Percentiles rank a stretch among this genome's conserved stretches.
These are phyloP conservation scores for Zychaea mexicana DNA, from an alignment of 371 early-diverging fungal species.

Conservation along the genomic window DNA sequence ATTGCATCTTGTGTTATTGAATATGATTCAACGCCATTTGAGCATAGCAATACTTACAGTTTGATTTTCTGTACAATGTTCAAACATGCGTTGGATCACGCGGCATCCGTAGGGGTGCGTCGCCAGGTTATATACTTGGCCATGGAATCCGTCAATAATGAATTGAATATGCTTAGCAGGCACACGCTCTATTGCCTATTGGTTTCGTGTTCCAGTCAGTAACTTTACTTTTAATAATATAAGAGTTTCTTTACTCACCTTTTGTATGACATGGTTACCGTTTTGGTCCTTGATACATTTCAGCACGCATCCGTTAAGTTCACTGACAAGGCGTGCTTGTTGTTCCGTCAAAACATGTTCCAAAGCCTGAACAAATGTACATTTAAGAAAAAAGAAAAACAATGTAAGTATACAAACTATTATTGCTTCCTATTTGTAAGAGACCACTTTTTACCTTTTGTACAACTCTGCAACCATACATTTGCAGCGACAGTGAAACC, in stretches of 20 bases:
- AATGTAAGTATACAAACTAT: too few species aligned
- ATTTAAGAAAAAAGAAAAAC: too few species aligned
- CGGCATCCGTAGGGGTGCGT: constrained; percentile 99
- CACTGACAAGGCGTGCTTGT: constrained; percentile 88
- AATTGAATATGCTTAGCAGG: constrained; percentile 92
- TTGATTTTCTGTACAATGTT: constrained; percentile 92
- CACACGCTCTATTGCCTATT: constrained; percentile 93
- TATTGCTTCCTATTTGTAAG: too few species aligned
- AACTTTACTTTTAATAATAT: not conserved
- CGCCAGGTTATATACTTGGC: constrained; percentile 94
- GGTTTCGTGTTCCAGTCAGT: not conserved
- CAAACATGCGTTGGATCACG: constrained; percentile 99
- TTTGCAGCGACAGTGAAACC: constrained; percentile 93
- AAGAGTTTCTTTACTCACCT: constrained; percentile 48
- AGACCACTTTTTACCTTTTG: constrained; percentile 86
- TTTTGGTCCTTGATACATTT: constrained; percentile 99
- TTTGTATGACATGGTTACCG: constrained; percentile 99
- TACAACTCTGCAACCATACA: constrained; percentile 99
- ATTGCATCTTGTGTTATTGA: too few species aligned
- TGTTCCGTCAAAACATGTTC: constrained; percentile 91
- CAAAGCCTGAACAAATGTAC: constrained; percentile 68
- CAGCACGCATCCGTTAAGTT: constrained; percentile 93
- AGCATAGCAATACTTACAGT: constrained; percentile 68
- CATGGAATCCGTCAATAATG: constrained; percentile 96
- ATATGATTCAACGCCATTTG: too few species aligned